Percentiles rank a stretch among this genome's conserved stretches.
Evolutionary conservation across 129 eudicot species (phyloP).

Genomic region (sunflower (Helianthus annuus)): HanXRQr2.0-SUNRISE NC_035449.2:120501417-120501916

Average conservation of each 20-base stretch:
- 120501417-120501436: neutral
- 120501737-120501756: neutral
- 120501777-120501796: constrained; percentile 9
- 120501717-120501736: no score
- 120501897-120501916: neutral
- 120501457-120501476: constrained; percentile 3
- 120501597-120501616: no score
- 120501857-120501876: neutral
- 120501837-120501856: constrained; percentile 2
- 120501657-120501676: no score
- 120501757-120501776: constrained; percentile 12
- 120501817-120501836: constrained; percentile 1
- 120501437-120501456: neutral
- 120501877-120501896: constrained; percentile 4
- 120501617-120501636: no score
- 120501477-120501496: neutral
- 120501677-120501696: no score
- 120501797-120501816: constrained; percentile 15
- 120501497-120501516: neutral
- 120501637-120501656: no score
- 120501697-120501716: no score
- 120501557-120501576: neutral
- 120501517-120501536: neutral
- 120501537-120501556: neutral
- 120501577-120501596: constrained; percentile 4